These are phyloP conservation scores for Nicotiana tomentosiformis DNA, from an alignment of 257 asterid genomes.

Conservation along the genomic window DNA sequence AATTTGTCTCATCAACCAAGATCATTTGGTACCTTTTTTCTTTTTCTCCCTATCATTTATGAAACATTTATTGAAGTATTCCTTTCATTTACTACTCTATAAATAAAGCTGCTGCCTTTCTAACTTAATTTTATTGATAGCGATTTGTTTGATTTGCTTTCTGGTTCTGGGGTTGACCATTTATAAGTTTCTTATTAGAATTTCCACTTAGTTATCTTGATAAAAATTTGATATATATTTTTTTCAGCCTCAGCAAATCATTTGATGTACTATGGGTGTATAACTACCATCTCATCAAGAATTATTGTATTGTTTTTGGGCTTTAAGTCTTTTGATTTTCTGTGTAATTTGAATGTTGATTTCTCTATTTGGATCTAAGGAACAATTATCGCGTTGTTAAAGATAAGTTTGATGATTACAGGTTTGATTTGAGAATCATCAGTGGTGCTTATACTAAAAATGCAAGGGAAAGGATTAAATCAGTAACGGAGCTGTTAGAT, in stretches of 20 bases:
- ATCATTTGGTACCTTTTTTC: constrained; percentile 43
- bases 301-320: neutral
- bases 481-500: neutral
- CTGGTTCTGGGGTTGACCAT: neutral
- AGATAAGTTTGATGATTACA: neutral
- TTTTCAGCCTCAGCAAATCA: too few relatives aligned
- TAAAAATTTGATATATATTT: too few relatives aligned
- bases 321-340: neutral
- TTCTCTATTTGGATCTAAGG: neutral
- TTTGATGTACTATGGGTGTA: neutral
- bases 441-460: neutral
- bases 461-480: neutral
- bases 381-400: neutral
- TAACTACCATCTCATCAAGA: neutral
- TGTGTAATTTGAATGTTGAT: neutral
- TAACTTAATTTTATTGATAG: neutral
- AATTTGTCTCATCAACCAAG: constrained; percentile 79
- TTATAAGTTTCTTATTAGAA: too few relatives aligned
- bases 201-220: too few relatives aligned
- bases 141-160: neutral
- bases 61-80: neutral
- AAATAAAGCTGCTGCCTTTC: neutral
- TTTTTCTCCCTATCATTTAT: neutral
- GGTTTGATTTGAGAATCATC: neutral
- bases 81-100: neutral